Evolutionary conservation across 208 protist species (phyloP).

Genomic region (Acanthamoeba triangularis): DNA sequence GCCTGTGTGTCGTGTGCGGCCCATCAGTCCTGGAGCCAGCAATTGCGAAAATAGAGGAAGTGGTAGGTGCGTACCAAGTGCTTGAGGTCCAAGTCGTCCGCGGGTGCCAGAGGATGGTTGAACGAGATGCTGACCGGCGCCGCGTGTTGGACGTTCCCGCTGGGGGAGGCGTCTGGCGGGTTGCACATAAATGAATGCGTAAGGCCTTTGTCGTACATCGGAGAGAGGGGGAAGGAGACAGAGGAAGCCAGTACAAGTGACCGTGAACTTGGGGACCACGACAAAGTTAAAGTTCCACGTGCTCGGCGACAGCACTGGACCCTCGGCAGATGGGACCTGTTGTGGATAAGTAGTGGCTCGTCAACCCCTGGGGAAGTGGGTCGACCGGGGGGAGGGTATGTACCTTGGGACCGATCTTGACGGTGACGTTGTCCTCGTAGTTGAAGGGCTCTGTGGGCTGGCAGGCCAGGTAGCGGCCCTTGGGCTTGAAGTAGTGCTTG

Average conservation of each 20-base stretch:
- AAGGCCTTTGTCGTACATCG: not conserved
- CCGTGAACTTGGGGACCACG: slow-evolving; percentile 30
- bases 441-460: not conserved
- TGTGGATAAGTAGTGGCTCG: not conserved
- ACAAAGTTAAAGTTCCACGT: not conserved
- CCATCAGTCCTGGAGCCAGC: not conserved
- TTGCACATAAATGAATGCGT: not conserved
- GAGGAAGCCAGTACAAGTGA: not conserved
- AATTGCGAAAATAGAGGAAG: no score
- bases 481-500: not conserved
- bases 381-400: no score
- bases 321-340: slow-evolving; percentile 74
- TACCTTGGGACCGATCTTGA: slow-evolving; percentile 77
- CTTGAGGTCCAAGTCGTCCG: not conserved
- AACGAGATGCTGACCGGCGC: not conserved
- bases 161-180: not conserved
- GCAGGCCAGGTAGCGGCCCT: slow-evolving; percentile 59
- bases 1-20: not conserved
- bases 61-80: not conserved
- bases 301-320: slow-evolving; percentile 10
- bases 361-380: not conserved
- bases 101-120: slow-evolving; percentile 64
- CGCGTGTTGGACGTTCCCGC: not conserved
- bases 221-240: not conserved
- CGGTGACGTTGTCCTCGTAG: slow-evolving; percentile 33